Evolutionary conservation across 2,329 filamentous ascomycete species (phyloP).

Genomic region (Camillea tinctor): DNA sequence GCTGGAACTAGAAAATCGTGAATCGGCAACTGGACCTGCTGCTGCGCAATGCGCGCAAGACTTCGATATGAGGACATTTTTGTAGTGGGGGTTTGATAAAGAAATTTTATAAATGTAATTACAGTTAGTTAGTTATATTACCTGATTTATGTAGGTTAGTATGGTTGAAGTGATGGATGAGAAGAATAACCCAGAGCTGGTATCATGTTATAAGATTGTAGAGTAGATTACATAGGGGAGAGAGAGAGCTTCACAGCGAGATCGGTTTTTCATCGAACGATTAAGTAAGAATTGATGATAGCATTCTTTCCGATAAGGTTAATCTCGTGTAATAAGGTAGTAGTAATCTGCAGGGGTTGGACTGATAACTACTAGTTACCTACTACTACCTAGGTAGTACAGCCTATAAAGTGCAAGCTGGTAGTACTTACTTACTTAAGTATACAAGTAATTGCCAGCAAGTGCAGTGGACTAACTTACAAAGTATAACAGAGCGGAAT

Average conservation of each 20-base stretch:
- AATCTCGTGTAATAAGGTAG: too few species aligned
- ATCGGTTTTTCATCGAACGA: not conserved
- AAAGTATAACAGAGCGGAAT: not conserved
- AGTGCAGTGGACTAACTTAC: too few species aligned
- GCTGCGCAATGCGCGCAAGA: conserved; percentile 23
- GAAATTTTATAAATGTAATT: not conserved
- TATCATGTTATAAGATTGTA: too few species aligned
- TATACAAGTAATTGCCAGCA: too few species aligned
- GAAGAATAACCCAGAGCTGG: too few species aligned
- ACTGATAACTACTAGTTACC: not conserved
- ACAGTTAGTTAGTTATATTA: not conserved
- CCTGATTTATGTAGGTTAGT: too few species aligned
- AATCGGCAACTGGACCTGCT: conserved; percentile 22
- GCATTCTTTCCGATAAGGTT: not conserved
- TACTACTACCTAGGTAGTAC: too few species aligned
- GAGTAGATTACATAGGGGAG: too few species aligned
- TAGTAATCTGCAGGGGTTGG: not conserved
- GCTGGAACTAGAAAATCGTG: conserved; percentile 41
- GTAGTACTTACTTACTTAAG: too few species aligned
- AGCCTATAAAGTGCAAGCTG: too few species aligned
- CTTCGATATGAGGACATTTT: conserved; percentile 26
- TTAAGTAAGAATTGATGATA: not conserved
- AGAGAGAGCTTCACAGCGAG: not conserved
- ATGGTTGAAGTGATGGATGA: not conserved
- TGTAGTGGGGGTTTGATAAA: not conserved